Evolutionary conservation across 768 basidiomycete genomes (phyloP).

Genomic region (Pisolithus tinctorius): DNA sequence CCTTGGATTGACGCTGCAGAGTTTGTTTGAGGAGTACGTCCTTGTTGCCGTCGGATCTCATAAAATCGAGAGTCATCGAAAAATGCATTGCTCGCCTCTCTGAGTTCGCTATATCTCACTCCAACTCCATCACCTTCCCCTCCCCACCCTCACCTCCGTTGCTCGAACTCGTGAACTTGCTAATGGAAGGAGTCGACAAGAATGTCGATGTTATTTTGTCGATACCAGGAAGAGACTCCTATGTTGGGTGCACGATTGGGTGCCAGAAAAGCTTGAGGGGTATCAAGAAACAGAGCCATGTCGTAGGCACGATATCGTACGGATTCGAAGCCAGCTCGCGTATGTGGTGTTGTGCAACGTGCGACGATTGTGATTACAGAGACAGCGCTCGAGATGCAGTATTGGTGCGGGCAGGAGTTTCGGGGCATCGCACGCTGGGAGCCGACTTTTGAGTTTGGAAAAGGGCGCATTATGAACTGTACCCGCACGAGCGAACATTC

Average conservation of each 20-base stretch:
- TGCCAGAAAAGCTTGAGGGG: slow-evolving; percentile 3
- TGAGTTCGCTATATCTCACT: neutral
- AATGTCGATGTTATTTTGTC: slow-evolving; percentile 8
- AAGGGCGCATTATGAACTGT: slow-evolving; percentile 21
- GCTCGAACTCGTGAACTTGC: slow-evolving; percentile 5
- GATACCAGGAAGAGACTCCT: neutral
- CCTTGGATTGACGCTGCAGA: neutral
- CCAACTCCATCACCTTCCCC: neutral
- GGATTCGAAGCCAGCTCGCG: neutral
- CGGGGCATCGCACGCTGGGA: no score
- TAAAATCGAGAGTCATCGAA: neutral
- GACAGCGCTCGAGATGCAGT: slow-evolving; percentile 19
- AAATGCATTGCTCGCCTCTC: neutral
- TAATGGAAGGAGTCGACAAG: neutral
- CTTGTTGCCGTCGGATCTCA: neutral
- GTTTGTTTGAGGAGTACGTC: neutral
- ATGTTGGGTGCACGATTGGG: slow-evolving; percentile 7
- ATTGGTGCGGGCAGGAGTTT: slow-evolving; percentile 12
- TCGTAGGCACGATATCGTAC: neutral
- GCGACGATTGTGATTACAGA: slow-evolving; percentile 5
- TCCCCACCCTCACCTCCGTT: neutral
- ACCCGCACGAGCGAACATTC: slow-evolving; percentile 5
- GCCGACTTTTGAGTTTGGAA: neutral
- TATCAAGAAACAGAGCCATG: slow-evolving; percentile 4
- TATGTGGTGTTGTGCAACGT: neutral